Evolutionary conservation across 306 rosid species (phyloP), one percentile per base, ranked within the genome.

Genomic region (Glycyrrhiza uralensis): DNA sequence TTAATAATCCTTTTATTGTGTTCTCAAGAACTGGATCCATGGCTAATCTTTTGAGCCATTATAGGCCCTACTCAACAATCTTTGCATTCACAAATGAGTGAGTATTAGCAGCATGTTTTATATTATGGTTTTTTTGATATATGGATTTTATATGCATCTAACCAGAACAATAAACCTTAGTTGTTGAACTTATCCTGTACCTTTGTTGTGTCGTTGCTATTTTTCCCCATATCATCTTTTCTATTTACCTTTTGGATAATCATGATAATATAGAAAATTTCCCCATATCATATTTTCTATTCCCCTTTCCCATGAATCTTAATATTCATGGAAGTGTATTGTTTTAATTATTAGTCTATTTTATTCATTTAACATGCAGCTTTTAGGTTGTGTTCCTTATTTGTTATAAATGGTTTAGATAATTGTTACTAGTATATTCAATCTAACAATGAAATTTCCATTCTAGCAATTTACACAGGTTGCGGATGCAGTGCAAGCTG

Each of bases 1-100:
- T 94, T 14, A 76, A 83, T 46, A 86, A 89, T 73, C 88, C 98
- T 51, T 74, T 82, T 72, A 87, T 94, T 20, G 99, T 94, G 83
- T 94, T 94, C 80, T 91, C 99, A 49, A 85, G 90, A 87, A 91
- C 96, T 8, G 96, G 98, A 66, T 94, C 99, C 81, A 91, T 94
- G 97, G 97, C 97, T 63, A 61, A 87, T 64, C 84, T 89, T 72
- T 82, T 94, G 80, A 94, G 99, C 75, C 96, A 94, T 71, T 94
- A 91, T 71, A 84, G 88, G 54, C 97, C 98, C 60, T 44, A 66
- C 84, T 94, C 97, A 42, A 89, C 97, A 60, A 87, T 89, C 80
- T 94, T 94, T 85, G 97, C 98, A 78, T 94, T 94, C 90, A 94
- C 98, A 59, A 92, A 94, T 61, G 89, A 89, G 98, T 94, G 81